These are phyloP conservation scores for Theobroma grandiflorum DNA, from an alignment of 441 rosid species.

Conservation along the genomic window DNA sequence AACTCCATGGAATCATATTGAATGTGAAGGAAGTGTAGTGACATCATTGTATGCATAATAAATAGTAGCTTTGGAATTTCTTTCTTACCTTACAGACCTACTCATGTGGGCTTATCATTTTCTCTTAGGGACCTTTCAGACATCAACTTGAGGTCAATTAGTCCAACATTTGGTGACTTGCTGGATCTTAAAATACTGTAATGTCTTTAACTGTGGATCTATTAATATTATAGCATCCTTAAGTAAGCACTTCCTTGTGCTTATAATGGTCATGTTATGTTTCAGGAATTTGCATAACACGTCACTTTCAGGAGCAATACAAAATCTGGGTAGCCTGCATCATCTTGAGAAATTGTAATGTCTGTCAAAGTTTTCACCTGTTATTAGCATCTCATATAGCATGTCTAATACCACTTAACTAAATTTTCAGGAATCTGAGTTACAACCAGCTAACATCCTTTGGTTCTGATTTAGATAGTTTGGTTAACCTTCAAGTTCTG, in stretches of 20 bases:
- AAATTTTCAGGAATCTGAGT: slow-evolving; percentile 79
- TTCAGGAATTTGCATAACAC: slow-evolving; percentile 90
- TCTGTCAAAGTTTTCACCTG: slow-evolving; percentile 11
- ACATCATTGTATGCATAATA: slow-evolving; percentile 66
- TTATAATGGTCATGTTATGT: slow-evolving; percentile 20
- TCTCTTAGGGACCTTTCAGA: slow-evolving; percentile 69
- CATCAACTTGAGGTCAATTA: slow-evolving; percentile 78
- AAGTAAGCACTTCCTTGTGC: slow-evolving; percentile 11
- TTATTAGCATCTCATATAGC: slow-evolving; percentile 4
- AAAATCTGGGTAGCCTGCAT: slow-evolving; percentile 79
- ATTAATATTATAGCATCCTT: not conserved
- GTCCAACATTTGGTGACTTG: slow-evolving; percentile 94
- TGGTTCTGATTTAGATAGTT: slow-evolving; percentile 63
- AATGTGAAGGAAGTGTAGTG: slow-evolving; percentile 80
- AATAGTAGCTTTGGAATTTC: not conserved
- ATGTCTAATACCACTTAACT: slow-evolving; percentile 18
- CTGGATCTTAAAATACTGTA: slow-evolving; percentile 86
- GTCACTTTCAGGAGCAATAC: slow-evolving; percentile 80
- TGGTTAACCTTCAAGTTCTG: slow-evolving; percentile 81
- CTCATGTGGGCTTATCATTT: slow-evolving; percentile 19
- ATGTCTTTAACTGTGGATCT: slow-evolving; percentile 23
- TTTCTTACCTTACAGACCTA: not conserved
- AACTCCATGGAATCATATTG: slow-evolving; percentile 66
- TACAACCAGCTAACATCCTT: slow-evolving; percentile 80
- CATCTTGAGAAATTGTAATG: slow-evolving; percentile 76